These are phyloP conservation scores for Hordeum pubiflorum DNA, from an alignment of 202 grass and related monocot species.

Conservation along the genomic window DNA sequence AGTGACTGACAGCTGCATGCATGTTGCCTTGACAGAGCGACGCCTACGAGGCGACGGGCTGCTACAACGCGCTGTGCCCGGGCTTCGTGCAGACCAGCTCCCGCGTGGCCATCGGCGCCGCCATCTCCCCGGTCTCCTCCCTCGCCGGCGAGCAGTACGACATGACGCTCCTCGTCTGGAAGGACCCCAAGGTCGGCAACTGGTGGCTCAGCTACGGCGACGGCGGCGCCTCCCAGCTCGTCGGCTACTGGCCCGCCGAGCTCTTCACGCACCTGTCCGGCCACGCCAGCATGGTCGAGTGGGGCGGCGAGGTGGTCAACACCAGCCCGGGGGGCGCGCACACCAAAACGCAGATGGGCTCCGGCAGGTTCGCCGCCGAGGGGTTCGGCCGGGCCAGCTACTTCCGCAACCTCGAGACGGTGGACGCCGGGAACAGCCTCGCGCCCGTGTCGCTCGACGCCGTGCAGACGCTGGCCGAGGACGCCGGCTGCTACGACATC, in stretches of 20 bases:
- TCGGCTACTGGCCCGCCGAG: constrained; percentile 87
- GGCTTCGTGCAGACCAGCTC: constrained; percentile 85
- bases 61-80: constrained; percentile 87
- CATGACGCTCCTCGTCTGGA: constrained; percentile 89
- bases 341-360: constrained; percentile 91
- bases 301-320: constrained; percentile 94
- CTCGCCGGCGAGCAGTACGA: constrained; percentile 56
- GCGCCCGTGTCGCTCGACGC: constrained; percentile 34
- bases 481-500: constrained; percentile 78
- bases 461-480: constrained; percentile 56
- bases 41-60: constrained; percentile 82
- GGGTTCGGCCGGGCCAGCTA: constrained; percentile 80
- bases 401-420: constrained; percentile 76
- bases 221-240: constrained; percentile 35
- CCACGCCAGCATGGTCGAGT: constrained; percentile 87
- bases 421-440: constrained; percentile 86
- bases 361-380: constrained; percentile 51
- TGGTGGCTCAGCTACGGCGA: constrained; percentile 94
- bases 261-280: constrained; percentile 89
- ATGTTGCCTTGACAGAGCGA: constrained; percentile 41
- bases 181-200: constrained; percentile 89
- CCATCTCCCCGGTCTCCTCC: constrained; percentile 72
- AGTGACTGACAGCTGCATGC: background rate
- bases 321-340: constrained; percentile 46
- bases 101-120: constrained; percentile 78